Evolutionary conservation across 2,329 filamentous ascomycete genomes (phyloP).

Genomic region (Didymella lethalis): DNA sequence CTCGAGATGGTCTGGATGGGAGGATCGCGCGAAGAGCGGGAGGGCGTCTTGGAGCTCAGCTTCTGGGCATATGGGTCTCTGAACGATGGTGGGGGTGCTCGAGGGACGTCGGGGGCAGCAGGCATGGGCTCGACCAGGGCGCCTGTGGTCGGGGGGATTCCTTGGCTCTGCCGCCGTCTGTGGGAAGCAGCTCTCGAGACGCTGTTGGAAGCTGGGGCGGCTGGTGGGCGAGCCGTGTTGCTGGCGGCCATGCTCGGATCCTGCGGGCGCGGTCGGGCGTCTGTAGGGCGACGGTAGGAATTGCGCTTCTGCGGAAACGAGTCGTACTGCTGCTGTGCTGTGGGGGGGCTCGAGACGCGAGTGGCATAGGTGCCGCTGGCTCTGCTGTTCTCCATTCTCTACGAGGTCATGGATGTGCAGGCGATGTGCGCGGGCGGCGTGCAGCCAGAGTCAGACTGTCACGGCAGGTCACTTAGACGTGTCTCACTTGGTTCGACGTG

Average conservation of each 20-base stretch:
- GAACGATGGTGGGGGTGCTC: conserved; percentile 57
- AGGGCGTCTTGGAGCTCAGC: conserved; percentile 32
- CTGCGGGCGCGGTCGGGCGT: conserved; percentile 38
- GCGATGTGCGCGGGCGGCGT: conserved; percentile 24
- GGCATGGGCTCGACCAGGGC: conserved; percentile 37
- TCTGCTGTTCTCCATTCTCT: conserved; percentile 43
- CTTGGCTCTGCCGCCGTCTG: conserved; percentile 44
- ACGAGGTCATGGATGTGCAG: conserved; percentile 32
- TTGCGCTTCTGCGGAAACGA: conserved; percentile 44
- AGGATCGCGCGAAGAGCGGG: conserved; percentile 45
- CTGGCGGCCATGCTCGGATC: conserved; percentile 31
- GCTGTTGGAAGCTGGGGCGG: conserved; percentile 32
- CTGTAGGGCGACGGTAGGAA: conserved; percentile 45
- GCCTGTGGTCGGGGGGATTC: conserved; percentile 38
- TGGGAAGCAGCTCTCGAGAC: conserved; percentile 34
- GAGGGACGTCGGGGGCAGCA: conserved; percentile 68
- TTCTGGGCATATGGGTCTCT: conserved; percentile 50
- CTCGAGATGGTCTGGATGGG: conserved; percentile 45
- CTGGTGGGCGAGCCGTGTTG: conserved; percentile 40
- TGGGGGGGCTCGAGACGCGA: conserved; percentile 21
- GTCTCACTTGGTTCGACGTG: conserved; percentile 25
- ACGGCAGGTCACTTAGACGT: conserved; percentile 27
- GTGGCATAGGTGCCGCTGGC: conserved; percentile 26
- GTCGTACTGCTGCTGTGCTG: conserved; percentile 37
- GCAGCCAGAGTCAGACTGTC: conserved; percentile 30